Base-by-base conservation (phyloP, 495 filamentous ascomycete genomes). In the Rusavskia elegans region DNA sequence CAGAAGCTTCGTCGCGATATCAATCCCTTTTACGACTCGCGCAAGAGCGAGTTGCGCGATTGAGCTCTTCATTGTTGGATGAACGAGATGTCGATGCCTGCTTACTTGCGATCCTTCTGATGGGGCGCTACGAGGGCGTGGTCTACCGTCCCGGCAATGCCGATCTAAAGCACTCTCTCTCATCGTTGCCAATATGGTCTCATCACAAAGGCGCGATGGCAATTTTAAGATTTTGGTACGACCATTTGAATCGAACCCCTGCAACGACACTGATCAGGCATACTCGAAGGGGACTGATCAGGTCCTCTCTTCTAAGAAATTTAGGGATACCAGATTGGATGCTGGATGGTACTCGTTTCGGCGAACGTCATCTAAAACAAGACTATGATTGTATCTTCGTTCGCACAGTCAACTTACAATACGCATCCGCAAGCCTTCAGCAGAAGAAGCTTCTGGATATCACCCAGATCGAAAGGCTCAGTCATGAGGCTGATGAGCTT, bases 201-300 rank as follows among this genome's bases (percentile, higher is more conserved):
- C 62, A 64, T 57, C 52, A 59, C 53, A 57, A 57, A 53, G 62
- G 62, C 14, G 58, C 54, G 2, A 56, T 59, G 30, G 60, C 60
- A n/a, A 55, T 61, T 25, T 17, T 64, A 41, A 62, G 55, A 39
- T 13, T 57, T 13, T 64, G 60, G 60, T 41, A 55, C n/a, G 14
- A 39, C 37, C 17, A 14, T 39, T 5, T 19, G 17, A 55, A 64
- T 21, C 32, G 52, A 1, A 30, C 53, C 6, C 35, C 53, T n/a
- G 45, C 55, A 8, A 54, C 55, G 4, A 6, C 14, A n/a, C 55
- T 61, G 25, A 50, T 64, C 20, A 56, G 51, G 35, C 49, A 62
- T 21, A 59, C 53, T 10, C 56, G 60, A 45, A 46, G 60, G n/a
- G 62, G 52, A 14, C n/a, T 59, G 49, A 54, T 64, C 32, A 58